phyloP scores from a whole-genome alignment of 2,329 filamentous ascomycete genomes.

The Penicillium sclerotigenum region DNA sequence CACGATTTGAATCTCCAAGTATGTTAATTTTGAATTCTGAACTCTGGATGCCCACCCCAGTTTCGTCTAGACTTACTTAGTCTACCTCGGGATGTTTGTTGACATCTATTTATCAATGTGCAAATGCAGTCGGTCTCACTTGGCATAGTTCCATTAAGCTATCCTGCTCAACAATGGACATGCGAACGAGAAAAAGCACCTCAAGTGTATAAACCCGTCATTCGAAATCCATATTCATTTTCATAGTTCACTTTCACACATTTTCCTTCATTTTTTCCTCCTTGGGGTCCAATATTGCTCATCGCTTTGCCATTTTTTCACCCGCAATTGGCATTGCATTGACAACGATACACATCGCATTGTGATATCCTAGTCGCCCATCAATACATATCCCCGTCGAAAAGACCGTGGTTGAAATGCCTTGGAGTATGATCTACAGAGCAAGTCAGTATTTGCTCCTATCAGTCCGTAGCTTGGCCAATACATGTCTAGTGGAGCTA shows the following conservation, averaged over 20 bases:
- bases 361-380: background rate
- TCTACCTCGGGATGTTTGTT: background rate
- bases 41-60: no score
- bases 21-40: no score
- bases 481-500: background rate
- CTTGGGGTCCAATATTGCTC: background rate
- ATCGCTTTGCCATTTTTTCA: background rate
- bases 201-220: background rate
- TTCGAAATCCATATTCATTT: background rate
- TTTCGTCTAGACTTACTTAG: no score
- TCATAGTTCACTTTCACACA: background rate
- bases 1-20: background rate
- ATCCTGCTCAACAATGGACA: background rate
- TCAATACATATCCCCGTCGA: background rate
- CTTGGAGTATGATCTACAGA: background rate
- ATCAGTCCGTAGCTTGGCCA: background rate
- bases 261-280: background rate
- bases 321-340: background rate
- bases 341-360: background rate
- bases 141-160: slow-evolving; percentile 1
- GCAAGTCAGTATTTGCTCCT: background rate
- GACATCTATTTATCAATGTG: background rate
- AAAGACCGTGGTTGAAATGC: background rate
- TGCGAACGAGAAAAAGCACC: background rate
- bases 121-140: background rate